phyloP scores from a whole-genome alignment of 2,329 filamentous ascomycete genomes.

The Colletotrichum tanaceti region DNA sequence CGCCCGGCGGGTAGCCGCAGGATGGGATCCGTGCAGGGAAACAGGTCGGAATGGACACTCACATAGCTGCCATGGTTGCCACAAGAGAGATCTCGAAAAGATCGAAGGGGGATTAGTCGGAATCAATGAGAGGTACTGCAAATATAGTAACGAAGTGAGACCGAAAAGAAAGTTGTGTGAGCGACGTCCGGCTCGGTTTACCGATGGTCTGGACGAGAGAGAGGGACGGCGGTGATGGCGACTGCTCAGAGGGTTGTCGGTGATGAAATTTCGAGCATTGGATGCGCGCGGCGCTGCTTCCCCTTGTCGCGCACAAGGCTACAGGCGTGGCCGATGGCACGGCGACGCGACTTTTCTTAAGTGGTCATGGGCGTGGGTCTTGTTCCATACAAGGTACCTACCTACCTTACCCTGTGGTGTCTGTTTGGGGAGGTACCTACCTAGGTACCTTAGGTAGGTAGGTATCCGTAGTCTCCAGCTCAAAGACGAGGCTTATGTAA shows the following conservation, averaged over 20 bases:
- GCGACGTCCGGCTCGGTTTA: slow-evolving; percentile 18
- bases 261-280: slow-evolving; percentile 37
- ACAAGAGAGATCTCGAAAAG: slow-evolving; percentile 13
- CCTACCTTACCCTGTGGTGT: no score
- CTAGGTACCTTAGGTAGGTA: no score
- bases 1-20: slow-evolving; percentile 1
- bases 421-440: no score
- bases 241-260: slow-evolving; percentile 17
- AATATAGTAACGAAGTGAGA: not conserved
- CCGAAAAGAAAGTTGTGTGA: not conserved
- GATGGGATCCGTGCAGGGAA: slow-evolving; percentile 6
- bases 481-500: not conserved
- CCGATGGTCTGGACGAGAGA: slow-evolving; percentile 2
- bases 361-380: slow-evolving; percentile 14
- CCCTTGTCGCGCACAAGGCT: slow-evolving; percentile 38
- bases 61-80: slow-evolving; percentile 40
- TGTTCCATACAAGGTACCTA: not conserved
- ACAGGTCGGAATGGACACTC: slow-evolving; percentile 16
- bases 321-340: slow-evolving; percentile 30
- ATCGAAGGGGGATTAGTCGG: not conserved
- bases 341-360: slow-evolving; percentile 40
- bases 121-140: slow-evolving; percentile 1
- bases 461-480: not conserved
- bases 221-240: slow-evolving; percentile 24
- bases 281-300: slow-evolving; percentile 27